A percentile compares a stretch with the other conserved stretches of the same genome.
phyloP scores from a whole-genome alignment of 495 filamentous ascomycete species.

The Penicillium daleae region DNA sequence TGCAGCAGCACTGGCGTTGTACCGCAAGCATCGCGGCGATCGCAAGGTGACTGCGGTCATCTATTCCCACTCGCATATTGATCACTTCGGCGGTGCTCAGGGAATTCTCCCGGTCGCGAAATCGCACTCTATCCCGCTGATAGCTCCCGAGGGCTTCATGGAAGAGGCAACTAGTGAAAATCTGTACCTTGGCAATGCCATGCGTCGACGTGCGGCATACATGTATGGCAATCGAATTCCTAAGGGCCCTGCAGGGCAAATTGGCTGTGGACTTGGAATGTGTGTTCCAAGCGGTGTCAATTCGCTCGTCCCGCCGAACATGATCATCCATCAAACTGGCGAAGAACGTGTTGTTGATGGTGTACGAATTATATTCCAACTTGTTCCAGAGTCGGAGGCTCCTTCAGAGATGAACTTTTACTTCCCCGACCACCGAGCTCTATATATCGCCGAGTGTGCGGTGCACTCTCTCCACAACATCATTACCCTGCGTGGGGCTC shows the following conservation, averaged over 20 bases:
- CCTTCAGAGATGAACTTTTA: constrained; percentile 32
- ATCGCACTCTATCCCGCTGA: constrained; percentile 20
- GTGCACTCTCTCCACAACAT: constrained; percentile 34
- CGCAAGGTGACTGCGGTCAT: constrained; percentile 26
- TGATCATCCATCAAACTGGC: constrained; percentile 21
- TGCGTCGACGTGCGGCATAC: constrained; percentile 25
- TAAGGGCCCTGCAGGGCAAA: constrained; percentile 17
- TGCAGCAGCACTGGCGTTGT: constrained; percentile 16
- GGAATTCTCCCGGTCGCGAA: constrained; percentile 15
- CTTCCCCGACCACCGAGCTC: constrained; percentile 26
- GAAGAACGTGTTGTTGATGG: constrained; percentile 23
- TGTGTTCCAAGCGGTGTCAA: constrained; percentile 18
- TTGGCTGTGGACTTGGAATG: constrained; percentile 28
- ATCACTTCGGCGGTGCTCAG: constrained; percentile 30
- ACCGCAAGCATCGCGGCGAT: constrained; percentile 24
- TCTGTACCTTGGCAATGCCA: constrained; percentile 25
- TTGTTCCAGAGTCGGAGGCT: constrained; percentile 30
- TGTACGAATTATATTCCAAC: constrained; percentile 30
- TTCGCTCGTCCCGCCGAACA: constrained; percentile 27
- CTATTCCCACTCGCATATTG: constrained; percentile 35
- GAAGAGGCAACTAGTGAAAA: constrained; percentile 29
- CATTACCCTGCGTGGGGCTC: constrained; percentile 29
- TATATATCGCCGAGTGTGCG: constrained; percentile 30
- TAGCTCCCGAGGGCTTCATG: constrained; percentile 32
- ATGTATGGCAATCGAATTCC: constrained; percentile 29